A percentile compares a stretch with the other conserved stretches of the same genome.
These are phyloP conservation scores for Diaporthe nobilis DNA, from an alignment of 2,329 filamentous ascomycete genomes.

Conservation along the genomic window DNA sequence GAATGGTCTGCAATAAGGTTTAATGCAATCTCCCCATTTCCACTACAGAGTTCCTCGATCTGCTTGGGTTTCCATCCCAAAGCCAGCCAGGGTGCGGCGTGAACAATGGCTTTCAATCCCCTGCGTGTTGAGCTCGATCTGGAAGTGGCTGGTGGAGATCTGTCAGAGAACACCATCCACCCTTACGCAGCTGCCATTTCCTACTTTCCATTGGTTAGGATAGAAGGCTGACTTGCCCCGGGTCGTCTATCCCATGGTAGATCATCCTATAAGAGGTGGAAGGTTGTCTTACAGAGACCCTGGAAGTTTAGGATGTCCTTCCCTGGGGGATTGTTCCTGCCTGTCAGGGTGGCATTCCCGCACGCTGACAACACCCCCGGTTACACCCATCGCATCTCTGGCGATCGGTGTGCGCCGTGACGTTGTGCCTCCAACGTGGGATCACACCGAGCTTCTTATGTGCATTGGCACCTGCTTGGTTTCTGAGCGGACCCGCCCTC, in stretches of 20 bases:
- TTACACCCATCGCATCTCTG: slow-evolving; percentile 6
- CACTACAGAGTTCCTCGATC: neutral
- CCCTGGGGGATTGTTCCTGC: neutral
- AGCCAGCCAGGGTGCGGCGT: neutral
- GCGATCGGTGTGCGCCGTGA: neutral
- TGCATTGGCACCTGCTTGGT: slow-evolving; percentile 6
- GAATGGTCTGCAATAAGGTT: slow-evolving; percentile 5
- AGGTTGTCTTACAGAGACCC: neutral
- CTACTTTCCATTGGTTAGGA: neutral
- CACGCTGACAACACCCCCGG: neutral
- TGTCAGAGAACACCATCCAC: neutral
- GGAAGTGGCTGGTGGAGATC: slow-evolving; percentile 13
- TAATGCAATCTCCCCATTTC: neutral
- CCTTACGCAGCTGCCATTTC: neutral
- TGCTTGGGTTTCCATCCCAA: neutral
- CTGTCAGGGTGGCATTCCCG: neutral
- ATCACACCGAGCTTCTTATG: slow-evolving; percentile 24
- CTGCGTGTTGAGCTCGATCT: neutral
- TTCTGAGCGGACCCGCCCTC: neutral
- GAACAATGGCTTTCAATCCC: neutral
- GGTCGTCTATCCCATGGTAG: neutral
- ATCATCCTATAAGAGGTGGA: neutral
- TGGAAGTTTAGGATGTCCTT: neutral
- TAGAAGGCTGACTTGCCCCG: neutral
- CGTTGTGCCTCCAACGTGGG: slow-evolving; percentile 5